These are phyloP conservation scores for Saccharomycopsis synnaedendra DNA, from an alignment of 805 yeast genomes.

Conservation along the genomic window DNA sequence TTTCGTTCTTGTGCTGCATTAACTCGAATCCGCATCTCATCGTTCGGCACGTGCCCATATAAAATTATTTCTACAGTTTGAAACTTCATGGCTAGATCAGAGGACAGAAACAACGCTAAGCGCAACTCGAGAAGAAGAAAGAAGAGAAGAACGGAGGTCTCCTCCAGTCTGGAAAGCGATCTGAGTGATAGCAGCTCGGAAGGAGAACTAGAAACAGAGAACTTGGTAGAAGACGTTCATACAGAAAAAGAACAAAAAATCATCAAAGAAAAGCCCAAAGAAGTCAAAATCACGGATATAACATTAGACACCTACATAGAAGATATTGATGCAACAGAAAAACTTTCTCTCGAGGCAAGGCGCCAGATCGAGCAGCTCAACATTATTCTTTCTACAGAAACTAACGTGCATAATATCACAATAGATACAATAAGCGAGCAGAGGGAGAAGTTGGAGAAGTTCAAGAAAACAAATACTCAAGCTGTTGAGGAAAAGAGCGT, in stretches of 20 bases:
- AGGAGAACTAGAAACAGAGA: not conserved
- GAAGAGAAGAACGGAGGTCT: slow-evolving; percentile 16
- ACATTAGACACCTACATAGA: not conserved
- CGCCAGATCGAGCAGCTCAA: not conserved
- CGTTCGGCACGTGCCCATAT: too few species aligned
- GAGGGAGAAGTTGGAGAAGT: not conserved
- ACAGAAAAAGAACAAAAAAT: not conserved
- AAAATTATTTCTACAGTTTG: too few species aligned
- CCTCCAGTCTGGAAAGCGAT: not conserved
- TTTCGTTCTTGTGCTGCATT: too few species aligned
- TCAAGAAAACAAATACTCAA: not conserved
- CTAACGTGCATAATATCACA: not conserved
- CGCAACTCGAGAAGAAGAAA: slow-evolving; percentile 9
- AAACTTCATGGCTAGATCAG: too few species aligned
- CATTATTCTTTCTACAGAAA: not conserved
- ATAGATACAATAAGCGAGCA: not conserved
- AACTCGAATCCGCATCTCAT: too few species aligned
- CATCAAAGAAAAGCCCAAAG: not conserved
- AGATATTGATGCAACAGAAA: slow-evolving; percentile 1
- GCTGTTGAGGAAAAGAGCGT: not conserved
- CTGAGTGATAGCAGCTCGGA: slow-evolving; percentile 1
- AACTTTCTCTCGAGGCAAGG: not conserved
- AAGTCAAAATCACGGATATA: not conserved
- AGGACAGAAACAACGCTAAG: too few species aligned
- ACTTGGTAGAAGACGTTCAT: not conserved